These are phyloP conservation scores for Coemansia guatemalensis DNA, from an alignment of 192 early-diverging fungal species.

Conservation along the genomic window DNA sequence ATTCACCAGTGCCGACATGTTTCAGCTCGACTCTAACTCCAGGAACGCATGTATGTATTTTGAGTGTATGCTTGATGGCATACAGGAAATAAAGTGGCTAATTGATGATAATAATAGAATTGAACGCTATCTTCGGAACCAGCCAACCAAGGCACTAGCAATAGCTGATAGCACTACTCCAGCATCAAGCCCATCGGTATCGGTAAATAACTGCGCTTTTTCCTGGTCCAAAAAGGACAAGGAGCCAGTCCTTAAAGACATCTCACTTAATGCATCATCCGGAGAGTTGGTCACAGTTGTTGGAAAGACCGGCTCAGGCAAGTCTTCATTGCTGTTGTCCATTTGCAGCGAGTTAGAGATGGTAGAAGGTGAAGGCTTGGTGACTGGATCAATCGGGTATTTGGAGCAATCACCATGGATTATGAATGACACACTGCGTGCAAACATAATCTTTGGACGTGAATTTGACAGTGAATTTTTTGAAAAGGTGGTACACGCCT, in stretches of 20 bases:
- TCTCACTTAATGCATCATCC: constrained; percentile 54
- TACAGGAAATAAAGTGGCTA: constrained; percentile 1
- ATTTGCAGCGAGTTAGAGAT: constrained; percentile 81
- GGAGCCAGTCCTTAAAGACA: constrained; percentile 22
- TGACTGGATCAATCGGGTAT: constrained; percentile 73
- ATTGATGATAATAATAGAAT: constrained; percentile 14
- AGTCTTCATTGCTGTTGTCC: constrained; percentile 78
- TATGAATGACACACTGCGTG: constrained; percentile 73
- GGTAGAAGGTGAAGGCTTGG: constrained; percentile 44
- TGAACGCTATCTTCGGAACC: constrained; percentile 17
- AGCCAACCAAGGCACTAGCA: constrained; percentile 14
- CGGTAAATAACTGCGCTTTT: constrained; percentile 28
- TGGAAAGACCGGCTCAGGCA: constrained; percentile 82
- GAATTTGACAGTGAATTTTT: constrained; percentile 57
- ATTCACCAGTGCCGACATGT: constrained; percentile 32
- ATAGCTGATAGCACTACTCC: not conserved
- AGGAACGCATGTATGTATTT: constrained; percentile 5
- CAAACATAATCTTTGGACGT: constrained; percentile 72
- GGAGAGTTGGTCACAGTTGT: constrained; percentile 77
- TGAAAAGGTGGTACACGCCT: constrained; percentile 57
- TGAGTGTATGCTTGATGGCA: not conserved
- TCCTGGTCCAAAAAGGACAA: constrained; percentile 14
- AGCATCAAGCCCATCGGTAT: not conserved
- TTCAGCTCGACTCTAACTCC: constrained; percentile 20
- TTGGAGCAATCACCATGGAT: constrained; percentile 87